These are phyloP conservation scores for Conringia planisiliqua DNA, from an alignment of 345 rosid genomes.

Conservation along the genomic window DNA sequence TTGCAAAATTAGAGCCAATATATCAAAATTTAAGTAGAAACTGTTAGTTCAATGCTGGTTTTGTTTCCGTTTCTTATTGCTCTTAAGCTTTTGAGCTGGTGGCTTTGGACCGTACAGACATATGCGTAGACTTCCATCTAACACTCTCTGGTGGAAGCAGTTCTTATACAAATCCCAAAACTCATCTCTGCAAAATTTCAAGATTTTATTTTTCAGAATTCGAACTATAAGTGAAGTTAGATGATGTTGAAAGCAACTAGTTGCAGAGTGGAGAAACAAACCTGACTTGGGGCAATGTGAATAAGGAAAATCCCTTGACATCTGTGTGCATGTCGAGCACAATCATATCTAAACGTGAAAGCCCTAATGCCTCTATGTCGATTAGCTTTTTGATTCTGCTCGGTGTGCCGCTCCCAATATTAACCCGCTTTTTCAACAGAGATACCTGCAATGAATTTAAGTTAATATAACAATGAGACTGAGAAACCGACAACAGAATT, in stretches of 20 bases:
- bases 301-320: constrained; percentile 74
- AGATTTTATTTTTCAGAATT: background rate
- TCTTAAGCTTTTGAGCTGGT: constrained; percentile 37
- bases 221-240: background rate
- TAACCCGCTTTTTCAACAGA: constrained; percentile 65
- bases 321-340: constrained; percentile 65
- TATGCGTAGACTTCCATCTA: constrained; percentile 51
- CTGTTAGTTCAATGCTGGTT: background rate
- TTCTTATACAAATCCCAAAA: constrained; percentile 85
- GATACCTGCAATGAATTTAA: constrained; percentile 46
- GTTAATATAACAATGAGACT: background rate
- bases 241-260: background rate
- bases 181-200: constrained; percentile 56
- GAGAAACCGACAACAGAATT: background rate
- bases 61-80: constrained; percentile 8
- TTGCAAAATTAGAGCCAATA: background rate
- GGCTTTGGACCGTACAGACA: constrained; percentile 68
- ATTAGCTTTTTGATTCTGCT: constrained; percentile 79
- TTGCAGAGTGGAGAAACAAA: constrained; percentile 18
- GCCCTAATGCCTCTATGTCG: constrained; percentile 73
- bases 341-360: constrained; percentile 57
- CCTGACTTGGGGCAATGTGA: constrained; percentile 94
- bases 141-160: constrained; percentile 55
- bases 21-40: background rate
- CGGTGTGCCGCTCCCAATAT: constrained; percentile 87